phyloP scores from a whole-genome alignment of 768 basidiomycete genomes.

The Suillus alpinus region DNA sequence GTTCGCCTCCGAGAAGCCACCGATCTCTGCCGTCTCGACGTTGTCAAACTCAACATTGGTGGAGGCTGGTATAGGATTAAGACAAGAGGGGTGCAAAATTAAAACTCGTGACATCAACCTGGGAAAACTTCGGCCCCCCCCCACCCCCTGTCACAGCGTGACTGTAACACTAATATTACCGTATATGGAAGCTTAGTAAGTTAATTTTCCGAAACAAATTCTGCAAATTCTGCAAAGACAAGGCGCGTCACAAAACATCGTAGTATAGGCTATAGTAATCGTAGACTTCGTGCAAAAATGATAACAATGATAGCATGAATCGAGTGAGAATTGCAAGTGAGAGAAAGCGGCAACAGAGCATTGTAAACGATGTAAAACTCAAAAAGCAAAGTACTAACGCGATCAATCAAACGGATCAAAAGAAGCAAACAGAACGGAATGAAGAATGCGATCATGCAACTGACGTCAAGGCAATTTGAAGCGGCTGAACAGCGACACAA shows the following conservation, averaged over 20 bases:
- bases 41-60: conserved; percentile 15
- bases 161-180: not conserved
- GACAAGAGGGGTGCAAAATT: not conserved
- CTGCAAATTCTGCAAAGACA: not conserved
- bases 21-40: conserved; percentile 62
- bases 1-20: conserved; percentile 69
- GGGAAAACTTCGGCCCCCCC: not conserved
- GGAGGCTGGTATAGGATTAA: no score
- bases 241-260: not conserved
- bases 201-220: not conserved
- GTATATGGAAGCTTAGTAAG: not conserved
- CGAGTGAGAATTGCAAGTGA: not conserved
- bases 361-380: not conserved
- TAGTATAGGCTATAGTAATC: not conserved
- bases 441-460: not conserved
- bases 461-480: not conserved
- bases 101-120: not conserved
- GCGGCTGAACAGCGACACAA: not conserved
- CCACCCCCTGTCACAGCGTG: not conserved
- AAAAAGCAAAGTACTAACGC: not conserved
- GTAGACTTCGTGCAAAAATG: not conserved
- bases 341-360: not conserved
- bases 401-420: not conserved
- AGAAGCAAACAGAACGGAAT: not conserved
- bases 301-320: not conserved